Evolutionary conservation across 2,329 filamentous ascomycete genomes (phyloP).

Genomic region (Periglandula ipomoeae): DNA sequence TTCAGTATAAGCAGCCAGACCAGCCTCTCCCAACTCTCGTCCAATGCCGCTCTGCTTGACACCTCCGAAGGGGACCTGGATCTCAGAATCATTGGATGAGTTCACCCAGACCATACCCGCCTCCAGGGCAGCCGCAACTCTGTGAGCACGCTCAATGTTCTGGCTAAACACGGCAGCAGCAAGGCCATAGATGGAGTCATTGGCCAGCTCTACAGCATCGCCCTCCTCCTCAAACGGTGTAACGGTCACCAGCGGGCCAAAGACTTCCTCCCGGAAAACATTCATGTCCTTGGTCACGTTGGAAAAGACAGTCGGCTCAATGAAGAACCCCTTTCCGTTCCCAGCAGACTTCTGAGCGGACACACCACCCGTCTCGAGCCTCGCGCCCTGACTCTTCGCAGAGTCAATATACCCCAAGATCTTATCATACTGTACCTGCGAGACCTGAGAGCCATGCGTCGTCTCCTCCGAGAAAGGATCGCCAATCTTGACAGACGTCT

Average conservation of each 20-base stretch:
- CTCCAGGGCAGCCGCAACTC: conserved; percentile 46
- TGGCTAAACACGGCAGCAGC: conserved; percentile 53
- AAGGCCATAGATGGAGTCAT: conserved; percentile 50
- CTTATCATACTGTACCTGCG: conserved; percentile 59
- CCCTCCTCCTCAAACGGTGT: conserved; percentile 32
- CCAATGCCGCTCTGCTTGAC: conserved; percentile 41
- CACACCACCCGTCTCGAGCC: conserved; percentile 54
- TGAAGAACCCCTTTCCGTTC: conserved; percentile 34
- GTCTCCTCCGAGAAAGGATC: conserved; percentile 61
- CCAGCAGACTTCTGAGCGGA: conserved; percentile 22
- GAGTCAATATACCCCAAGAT: conserved; percentile 61
- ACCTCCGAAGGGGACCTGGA: conserved; percentile 35
- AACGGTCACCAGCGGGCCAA: conserved; percentile 35
- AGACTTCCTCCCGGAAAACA: conserved; percentile 38
- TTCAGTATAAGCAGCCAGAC: conserved; percentile 33
- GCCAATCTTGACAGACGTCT: conserved; percentile 53
- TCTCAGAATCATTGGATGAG: conserved; percentile 34
- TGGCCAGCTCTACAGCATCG: conserved; percentile 33
- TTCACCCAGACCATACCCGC: conserved; percentile 50
- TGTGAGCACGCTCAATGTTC: conserved; percentile 41
- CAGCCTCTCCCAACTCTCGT: conserved; percentile 35
- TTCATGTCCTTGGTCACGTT: conserved; percentile 31
- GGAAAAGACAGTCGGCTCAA: conserved; percentile 37
- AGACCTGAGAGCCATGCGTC: conserved; percentile 68
- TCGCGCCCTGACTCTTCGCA: conserved; percentile 64